These are phyloP conservation scores for Pseudogymnoascus sp. DNA, from an alignment of 2,329 filamentous ascomycete genomes.

Conservation along the genomic window DNA sequence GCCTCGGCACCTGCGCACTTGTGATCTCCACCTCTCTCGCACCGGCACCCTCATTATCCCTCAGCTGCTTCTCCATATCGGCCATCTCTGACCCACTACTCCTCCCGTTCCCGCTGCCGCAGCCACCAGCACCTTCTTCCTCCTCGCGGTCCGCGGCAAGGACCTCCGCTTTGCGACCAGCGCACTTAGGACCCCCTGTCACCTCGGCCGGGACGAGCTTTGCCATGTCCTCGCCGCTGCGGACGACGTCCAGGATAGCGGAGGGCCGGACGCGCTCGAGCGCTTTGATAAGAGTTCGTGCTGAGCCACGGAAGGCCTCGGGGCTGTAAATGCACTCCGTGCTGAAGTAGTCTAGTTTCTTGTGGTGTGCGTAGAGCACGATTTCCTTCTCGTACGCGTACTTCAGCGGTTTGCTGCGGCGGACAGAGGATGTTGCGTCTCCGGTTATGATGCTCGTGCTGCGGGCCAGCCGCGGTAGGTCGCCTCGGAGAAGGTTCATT, in stretches of 20 bases:
- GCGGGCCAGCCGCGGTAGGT: slow-evolving; percentile 76
- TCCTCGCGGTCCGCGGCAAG: slow-evolving; percentile 27
- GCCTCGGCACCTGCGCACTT: slow-evolving; percentile 14
- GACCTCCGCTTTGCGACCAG: slow-evolving; percentile 33
- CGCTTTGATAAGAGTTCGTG: slow-evolving; percentile 87
- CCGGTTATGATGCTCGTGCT: slow-evolving; percentile 86
- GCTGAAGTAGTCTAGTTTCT: slow-evolving; percentile 94
- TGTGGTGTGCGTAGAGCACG: slow-evolving; percentile 93
- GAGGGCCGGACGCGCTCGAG: slow-evolving; percentile 88
- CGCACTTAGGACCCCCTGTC: slow-evolving; percentile 38
- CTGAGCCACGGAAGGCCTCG: slow-evolving; percentile 90
- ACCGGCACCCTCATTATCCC: slow-evolving; percentile 52
- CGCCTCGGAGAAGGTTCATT: slow-evolving; percentile 91
- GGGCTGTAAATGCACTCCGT: slow-evolving; percentile 98
- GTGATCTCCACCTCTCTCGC: slow-evolving; percentile 61
- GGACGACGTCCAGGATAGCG: slow-evolving; percentile 88
- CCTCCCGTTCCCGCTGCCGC: slow-evolving; percentile 62
- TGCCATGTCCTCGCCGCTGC: slow-evolving; percentile 94
- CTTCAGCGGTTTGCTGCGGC: slow-evolving; percentile 92
- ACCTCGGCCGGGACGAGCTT: slow-evolving; percentile 63
- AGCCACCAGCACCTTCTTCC: slow-evolving; percentile 61
- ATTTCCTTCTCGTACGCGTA: slow-evolving; percentile 99
- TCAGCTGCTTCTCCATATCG: slow-evolving; percentile 67
- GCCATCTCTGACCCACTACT: slow-evolving; percentile 70
- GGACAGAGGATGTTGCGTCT: slow-evolving; percentile 73